Evolutionary conservation across 2,329 filamentous ascomycete species (phyloP).

Genomic region (Penicillium verrucosum): DNA sequence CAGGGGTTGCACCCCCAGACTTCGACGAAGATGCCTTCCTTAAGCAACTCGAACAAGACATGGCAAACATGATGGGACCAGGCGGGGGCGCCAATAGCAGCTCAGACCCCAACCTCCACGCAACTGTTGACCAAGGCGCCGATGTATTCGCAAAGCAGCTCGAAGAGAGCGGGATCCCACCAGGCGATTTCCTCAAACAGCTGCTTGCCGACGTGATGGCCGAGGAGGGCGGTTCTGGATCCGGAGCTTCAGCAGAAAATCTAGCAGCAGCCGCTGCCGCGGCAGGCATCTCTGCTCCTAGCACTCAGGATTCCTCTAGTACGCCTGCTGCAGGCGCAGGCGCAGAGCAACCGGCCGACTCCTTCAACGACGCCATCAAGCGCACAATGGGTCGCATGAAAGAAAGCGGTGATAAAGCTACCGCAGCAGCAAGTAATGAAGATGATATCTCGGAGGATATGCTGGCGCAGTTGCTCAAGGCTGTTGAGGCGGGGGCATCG

Average conservation of each 20-base stretch:
- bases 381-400: conserved; percentile 97
- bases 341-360: conserved; percentile 53
- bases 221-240: conserved; percentile 20
- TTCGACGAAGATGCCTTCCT: conserved; percentile 58
- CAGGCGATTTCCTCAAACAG: conserved; percentile 36
- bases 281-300: not conserved
- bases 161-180: conserved; percentile 34
- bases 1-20: conserved; percentile 15
- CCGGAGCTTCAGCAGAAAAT: conserved; percentile 13
- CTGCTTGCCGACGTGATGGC: conserved; percentile 36
- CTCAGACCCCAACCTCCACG: conserved; percentile 21
- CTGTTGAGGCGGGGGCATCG: conserved; percentile 66
- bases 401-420: conserved; percentile 78
- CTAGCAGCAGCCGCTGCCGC: conserved; percentile 23
- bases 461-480: conserved; percentile 86
- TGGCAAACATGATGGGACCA: conserved; percentile 72
- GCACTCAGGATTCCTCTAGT: not conserved
- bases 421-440: conserved; percentile 62
- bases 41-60: conserved; percentile 81
- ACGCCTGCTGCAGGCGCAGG: not conserved
- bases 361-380: conserved; percentile 88
- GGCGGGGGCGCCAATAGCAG: conserved; percentile 19
- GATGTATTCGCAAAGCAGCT: conserved; percentile 38
- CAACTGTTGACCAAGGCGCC: conserved; percentile 31
- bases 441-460: conserved; percentile 73